Evolutionary conservation across 192 early-diverging fungal species (phyloP).

Genomic region (Phycomyces blakesleeanus): DNA sequence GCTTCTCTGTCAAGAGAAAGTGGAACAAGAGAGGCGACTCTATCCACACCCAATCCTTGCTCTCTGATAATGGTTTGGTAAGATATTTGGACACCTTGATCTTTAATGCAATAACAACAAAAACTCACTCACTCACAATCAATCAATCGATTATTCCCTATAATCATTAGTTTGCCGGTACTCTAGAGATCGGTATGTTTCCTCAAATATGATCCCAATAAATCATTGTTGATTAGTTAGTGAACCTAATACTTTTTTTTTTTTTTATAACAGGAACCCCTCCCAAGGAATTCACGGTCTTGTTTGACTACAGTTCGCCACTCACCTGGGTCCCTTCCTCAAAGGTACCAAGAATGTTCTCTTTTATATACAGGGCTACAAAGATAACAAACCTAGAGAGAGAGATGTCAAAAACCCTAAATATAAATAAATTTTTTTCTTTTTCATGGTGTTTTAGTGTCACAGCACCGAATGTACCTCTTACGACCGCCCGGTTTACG

Average conservation of each 20-base stretch:
- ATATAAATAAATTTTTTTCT: too few species aligned
- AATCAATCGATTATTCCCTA: too few species aligned
- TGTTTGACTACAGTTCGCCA: constrained; percentile 26
- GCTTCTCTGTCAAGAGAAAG: not conserved
- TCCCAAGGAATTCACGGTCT: constrained; percentile 22
- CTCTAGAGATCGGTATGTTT: not conserved
- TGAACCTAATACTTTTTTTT: not conserved
- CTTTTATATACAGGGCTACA: not conserved
- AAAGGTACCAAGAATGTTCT: constrained; percentile 7
- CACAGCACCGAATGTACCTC: not conserved
- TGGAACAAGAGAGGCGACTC: not conserved
- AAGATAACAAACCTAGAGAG: not conserved
- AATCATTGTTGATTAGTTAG: not conserved
- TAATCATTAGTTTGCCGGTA: not conserved
- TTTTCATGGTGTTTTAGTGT: not conserved
- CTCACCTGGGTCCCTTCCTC: constrained; percentile 30
- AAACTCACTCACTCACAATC: too few species aligned
- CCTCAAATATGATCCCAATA: not conserved
- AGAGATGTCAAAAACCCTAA: not conserved
- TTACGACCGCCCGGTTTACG: not conserved
- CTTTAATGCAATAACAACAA: too few species aligned
- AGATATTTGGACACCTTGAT: too few species aligned
- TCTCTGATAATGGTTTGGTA: not conserved
- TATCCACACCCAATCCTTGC: not conserved
- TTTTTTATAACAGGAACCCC: too few species aligned